Conservation (phyloP, 163 green algal species). For the Chlorella variabilis region DNA sequence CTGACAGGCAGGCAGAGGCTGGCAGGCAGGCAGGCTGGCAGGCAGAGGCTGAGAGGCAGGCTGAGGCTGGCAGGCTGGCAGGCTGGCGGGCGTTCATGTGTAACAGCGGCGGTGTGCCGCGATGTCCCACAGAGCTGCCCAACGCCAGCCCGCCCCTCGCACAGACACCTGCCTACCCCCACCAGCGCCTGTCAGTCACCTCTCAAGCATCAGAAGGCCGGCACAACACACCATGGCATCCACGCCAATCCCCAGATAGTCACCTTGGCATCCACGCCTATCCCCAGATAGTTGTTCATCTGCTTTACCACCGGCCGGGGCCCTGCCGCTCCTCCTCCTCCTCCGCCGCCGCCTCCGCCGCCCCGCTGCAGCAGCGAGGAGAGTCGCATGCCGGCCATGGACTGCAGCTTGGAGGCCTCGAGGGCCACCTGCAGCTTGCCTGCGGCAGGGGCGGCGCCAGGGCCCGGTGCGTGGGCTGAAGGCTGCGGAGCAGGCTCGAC, state of each 20-base stretch:
- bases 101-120: too few relatives aligned
- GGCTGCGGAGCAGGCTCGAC: too few relatives aligned
- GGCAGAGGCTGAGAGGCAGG: too few relatives aligned
- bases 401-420: not conserved
- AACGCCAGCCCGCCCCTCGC: too few relatives aligned
- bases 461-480: not conserved
- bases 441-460: not conserved
- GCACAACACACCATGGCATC: constrained; percentile 87
- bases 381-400: not conserved
- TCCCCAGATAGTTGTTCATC: constrained; percentile 92
- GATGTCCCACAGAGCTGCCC: too few relatives aligned
- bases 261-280: constrained; percentile 87
- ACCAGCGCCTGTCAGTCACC: too few relatives aligned
- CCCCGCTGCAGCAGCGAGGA: not conserved
- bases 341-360: not conserved
- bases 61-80: too few relatives aligned
- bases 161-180: too few relatives aligned
- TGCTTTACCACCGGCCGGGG: constrained; percentile 43
- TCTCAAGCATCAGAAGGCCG: too few relatives aligned
- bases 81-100: too few relatives aligned
- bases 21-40: too few relatives aligned
- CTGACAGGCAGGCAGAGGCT: too few relatives aligned
- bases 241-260: constrained; percentile 86
- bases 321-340: not conserved
- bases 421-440: not conserved